Evolutionary conservation across 2,329 filamentous ascomycete species (phyloP).

Genomic region (Aspergillus brasiliensis): DNA sequence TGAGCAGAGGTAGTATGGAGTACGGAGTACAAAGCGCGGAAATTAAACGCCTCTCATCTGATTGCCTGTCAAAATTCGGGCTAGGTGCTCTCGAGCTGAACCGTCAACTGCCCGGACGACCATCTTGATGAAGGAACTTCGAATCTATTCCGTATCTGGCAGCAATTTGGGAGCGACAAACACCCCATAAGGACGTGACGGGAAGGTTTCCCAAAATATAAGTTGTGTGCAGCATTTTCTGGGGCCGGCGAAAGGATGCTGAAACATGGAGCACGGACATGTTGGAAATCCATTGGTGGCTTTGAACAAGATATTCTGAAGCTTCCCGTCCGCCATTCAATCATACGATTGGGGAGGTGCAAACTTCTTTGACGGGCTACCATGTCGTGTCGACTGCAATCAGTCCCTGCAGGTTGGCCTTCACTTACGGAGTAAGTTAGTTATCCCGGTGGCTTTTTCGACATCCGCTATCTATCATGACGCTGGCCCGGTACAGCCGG

Average conservation of each 20-base stretch:
- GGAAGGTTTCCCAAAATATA: not conserved
- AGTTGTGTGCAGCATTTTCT: not conserved
- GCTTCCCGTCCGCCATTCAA: slow-evolving; percentile 1
- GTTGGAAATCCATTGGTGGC: slow-evolving; percentile 15
- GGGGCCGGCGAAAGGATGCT: slow-evolving; percentile 2
- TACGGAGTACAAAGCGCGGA: not conserved
- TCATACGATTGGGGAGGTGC: slow-evolving; percentile 13
- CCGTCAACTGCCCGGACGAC: not conserved
- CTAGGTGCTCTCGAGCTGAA: not conserved
- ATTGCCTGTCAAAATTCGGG: not conserved
- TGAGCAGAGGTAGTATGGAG: not conserved
- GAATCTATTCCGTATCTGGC: not conserved
- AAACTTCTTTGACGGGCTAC: not conserved
- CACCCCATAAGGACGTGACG: not conserved
- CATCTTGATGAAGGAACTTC: not conserved
- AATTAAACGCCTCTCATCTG: not conserved
- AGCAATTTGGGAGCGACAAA: not conserved
- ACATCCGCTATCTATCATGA: not conserved
- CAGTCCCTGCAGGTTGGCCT: not conserved
- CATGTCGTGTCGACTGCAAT: not conserved
- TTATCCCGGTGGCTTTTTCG: not conserved
- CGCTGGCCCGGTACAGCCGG: not conserved
- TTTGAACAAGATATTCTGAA: not conserved
- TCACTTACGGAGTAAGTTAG: too few relatives aligned
- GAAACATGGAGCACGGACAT: slow-evolving; percentile 25